Base-by-base conservation (phyloP, 2,329 filamentous ascomycete species). In the Fusarium sp. region DNA sequence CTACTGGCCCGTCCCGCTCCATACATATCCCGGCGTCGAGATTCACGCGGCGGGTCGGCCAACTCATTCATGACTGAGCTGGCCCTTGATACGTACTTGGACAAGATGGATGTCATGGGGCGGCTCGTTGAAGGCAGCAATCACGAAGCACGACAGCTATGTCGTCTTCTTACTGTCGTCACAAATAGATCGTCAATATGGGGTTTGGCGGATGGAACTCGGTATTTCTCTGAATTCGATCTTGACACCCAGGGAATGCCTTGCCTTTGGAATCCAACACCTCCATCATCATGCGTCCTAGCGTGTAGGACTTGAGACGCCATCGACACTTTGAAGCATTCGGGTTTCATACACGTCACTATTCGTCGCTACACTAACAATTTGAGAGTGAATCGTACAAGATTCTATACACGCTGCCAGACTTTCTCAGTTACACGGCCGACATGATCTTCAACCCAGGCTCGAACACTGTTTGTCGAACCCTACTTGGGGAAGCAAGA, bases 31-130 rank as follows among this genome's bases (percentile, higher is more conserved):
- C 48, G 55, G 60, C 36, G 64, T 44, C 45, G 42, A 56, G 24
- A 36, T 68, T 63, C 48, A 64, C 50, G 38, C 47, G 55, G 66
- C 70, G 62, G 56, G 56, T 60, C 54, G 45, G 66, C 70, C 66
- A 74, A 52, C 70, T 71, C 70, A 52, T 72, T 68, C 70, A 74
- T 30, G 57, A 54, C 66, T 74, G 52, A 74, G 70, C 50, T 74
- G 66, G 52, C 56, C 34, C 39, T 36, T 52, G 36, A 57, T 58
- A 54, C 62, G 48, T 57, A 47, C 61, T 41, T 48, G 47, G 54
- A 48, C 41, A 41, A 44, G 17, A 34, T 34, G 32, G 24, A 41
- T 64, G 42, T 62, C 30, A 47, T 36, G 51, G 58, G 60, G n/a
- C 56, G 50, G 28, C 36, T 34, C 11, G 45, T 47, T n/a, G 32